Evolutionary conservation across 106 monocot genomes (phyloP).

Genomic region (Apostasia shenzhenica): DNA sequence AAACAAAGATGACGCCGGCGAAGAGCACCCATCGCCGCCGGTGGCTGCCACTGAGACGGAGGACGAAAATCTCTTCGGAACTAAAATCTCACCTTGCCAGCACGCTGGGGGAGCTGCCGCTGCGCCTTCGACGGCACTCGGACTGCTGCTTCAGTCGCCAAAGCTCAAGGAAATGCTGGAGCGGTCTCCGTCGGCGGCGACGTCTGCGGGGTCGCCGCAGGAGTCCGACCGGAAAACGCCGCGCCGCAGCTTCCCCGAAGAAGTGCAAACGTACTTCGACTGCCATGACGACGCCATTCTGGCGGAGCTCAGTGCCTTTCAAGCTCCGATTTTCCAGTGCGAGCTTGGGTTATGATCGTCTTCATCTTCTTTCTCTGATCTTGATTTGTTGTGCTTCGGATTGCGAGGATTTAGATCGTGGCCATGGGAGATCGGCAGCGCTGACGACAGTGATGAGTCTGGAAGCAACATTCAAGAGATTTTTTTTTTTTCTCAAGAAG

Average conservation of each 20-base stretch:
- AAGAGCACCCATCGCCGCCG: background rate
- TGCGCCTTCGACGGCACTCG: slow-evolving; percentile 10
- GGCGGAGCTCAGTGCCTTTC: slow-evolving; percentile 39
- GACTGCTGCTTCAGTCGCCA: slow-evolving; percentile 18
- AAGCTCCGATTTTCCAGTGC: slow-evolving; percentile 41
- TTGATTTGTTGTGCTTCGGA: background rate
- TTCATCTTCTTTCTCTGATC: background rate
- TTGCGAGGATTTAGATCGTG: no score
- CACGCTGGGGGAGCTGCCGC: background rate
- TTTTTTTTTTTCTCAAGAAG: no score
- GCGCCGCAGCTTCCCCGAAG: slow-evolving; percentile 43
- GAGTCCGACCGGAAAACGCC: slow-evolving; percentile 19
- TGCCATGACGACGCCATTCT: slow-evolving; percentile 40
- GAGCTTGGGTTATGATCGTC: slow-evolving; percentile 29
- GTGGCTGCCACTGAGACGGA: background rate
- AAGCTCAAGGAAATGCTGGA: slow-evolving; percentile 36
- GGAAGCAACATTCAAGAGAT: no score
- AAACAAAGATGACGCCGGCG: background rate
- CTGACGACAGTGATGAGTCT: no score
- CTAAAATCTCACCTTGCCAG: no score
- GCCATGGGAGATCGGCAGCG: no score
- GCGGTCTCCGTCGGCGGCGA: slow-evolving; percentile 5
- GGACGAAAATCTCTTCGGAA: no score
- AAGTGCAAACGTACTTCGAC: slow-evolving; percentile 60
- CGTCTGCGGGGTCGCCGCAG: slow-evolving; percentile 8